A percentile compares a stretch with the other conserved stretches of the same genome.
phyloP scores from a whole-genome alignment of 805 yeast species.

The Wickerhamiella hasegawae region DNA sequence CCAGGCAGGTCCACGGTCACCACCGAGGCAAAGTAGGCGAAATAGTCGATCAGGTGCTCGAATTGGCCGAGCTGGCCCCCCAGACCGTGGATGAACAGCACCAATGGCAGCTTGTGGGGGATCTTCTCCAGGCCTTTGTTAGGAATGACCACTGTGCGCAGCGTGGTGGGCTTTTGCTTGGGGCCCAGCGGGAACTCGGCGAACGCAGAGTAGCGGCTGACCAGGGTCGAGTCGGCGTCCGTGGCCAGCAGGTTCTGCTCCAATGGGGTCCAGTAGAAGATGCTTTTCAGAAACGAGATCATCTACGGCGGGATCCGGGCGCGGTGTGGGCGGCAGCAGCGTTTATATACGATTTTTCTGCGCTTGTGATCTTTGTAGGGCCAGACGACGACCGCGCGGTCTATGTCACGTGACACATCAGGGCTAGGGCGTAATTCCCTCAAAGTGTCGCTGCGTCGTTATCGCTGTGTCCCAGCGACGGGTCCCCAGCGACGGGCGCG shows the following conservation, averaged over 20 bases:
- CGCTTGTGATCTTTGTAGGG: too few relatives aligned
- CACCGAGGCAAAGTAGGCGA: constrained; percentile 46
- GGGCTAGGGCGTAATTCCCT: too few relatives aligned
- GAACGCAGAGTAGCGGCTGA: constrained; percentile 1
- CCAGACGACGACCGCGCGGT: too few relatives aligned
- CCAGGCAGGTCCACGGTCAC: constrained; percentile 77
- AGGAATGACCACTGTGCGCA: constrained; percentile 22
- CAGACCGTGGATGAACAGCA: constrained; percentile 67
- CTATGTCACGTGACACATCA: too few relatives aligned
- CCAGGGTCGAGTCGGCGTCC: constrained; percentile 2
- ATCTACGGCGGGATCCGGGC: not conserved
- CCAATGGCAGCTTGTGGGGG: constrained; percentile 31
- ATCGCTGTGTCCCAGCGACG: too few relatives aligned
- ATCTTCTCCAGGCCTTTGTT: constrained; percentile 17
- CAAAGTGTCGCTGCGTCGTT: too few relatives aligned
- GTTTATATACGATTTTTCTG: too few relatives aligned
- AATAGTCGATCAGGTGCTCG: constrained; percentile 49
- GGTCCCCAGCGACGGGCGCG: too few relatives aligned
- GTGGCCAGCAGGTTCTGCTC: constrained; percentile 7
- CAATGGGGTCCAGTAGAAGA: constrained; percentile 3
- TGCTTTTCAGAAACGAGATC: not conserved
- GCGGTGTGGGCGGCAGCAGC: too few relatives aligned
- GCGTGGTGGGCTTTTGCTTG: constrained; percentile 37
- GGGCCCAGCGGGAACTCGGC: constrained; percentile 27
- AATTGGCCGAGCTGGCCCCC: constrained; percentile 87